Percentiles rank a stretch among this genome's conserved stretches.
phyloP scores from a whole-genome alignment of 2,329 filamentous ascomycete species.

The Aspergillus texensis region DNA sequence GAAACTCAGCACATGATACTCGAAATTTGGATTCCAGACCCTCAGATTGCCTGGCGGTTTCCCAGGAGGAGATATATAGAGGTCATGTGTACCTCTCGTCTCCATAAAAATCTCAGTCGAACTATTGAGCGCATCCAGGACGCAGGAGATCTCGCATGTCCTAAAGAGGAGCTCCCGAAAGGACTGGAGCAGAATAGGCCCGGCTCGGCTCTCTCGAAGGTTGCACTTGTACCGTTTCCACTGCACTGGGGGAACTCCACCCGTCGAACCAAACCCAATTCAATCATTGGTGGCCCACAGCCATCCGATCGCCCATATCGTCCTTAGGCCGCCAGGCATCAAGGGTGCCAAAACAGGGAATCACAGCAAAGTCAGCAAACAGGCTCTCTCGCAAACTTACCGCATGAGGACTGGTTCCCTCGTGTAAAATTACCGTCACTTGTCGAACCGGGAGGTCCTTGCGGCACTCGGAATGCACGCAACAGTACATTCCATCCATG shows the following conservation, averaged over 20 bases:
- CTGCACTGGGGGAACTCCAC: background rate
- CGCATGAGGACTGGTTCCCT: background rate
- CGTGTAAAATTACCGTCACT: background rate
- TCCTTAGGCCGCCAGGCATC: background rate
- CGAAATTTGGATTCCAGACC: conserved; percentile 3
- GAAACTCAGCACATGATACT: background rate
- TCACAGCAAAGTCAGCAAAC: background rate
- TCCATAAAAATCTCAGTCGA: background rate
- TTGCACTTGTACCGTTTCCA: no score
- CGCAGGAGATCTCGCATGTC: background rate
- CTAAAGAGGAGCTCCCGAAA: conserved; percentile 1
- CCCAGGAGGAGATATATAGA: background rate
- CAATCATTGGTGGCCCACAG: background rate
- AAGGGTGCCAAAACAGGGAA: background rate
- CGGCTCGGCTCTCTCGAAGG: background rate
- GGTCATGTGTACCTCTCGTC: background rate
- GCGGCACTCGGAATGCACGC: background rate
- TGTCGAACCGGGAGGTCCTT: background rate
- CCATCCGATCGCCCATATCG: background rate
- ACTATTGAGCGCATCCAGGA: background rate
- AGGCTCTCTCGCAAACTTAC: background rate
- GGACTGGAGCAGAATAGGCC: background rate
- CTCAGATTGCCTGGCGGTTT: background rate
- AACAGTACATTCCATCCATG: background rate
- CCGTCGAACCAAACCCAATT: background rate